phyloP scores from a whole-genome alignment of 345 rosid species.

The Lepidium sativum region DNA sequence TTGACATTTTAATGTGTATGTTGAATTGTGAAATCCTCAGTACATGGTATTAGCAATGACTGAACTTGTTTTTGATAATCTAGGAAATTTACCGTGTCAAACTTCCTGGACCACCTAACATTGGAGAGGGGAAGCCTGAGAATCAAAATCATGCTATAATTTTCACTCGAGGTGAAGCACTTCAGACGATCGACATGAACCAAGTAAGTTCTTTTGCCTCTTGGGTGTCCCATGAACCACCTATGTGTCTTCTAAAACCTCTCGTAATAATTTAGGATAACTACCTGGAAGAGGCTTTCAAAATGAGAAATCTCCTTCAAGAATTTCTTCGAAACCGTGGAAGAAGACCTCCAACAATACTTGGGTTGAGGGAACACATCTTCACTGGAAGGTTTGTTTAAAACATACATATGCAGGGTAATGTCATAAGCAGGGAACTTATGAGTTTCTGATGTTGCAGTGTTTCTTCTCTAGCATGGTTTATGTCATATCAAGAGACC shows the following conservation, averaged over 20 bases:
- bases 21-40: not conserved
- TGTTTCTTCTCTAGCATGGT: conserved; percentile 96
- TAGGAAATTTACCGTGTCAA: conserved; percentile 86
- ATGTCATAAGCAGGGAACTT: not conserved
- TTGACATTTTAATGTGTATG: not conserved
- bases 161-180: conserved; percentile 95
- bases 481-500: conserved; percentile 98
- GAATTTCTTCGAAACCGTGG: conserved; percentile 72
- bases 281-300: conserved; percentile 88
- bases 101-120: conserved; percentile 91
- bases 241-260: conserved; percentile 17
- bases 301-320: conserved; percentile 95
- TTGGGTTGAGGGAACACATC: conserved; percentile 90
- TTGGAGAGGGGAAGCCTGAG: conserved; percentile 98
- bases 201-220: conserved; percentile 43
- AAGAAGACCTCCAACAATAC: conserved; percentile 70
- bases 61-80: not conserved
- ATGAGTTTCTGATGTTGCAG: conserved; percentile 40
- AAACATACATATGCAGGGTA: not conserved
- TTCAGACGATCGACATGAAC: conserved; percentile 96
- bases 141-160: conserved; percentile 90
- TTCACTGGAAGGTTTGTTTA: conserved; percentile 82
- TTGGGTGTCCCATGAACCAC: not conserved
- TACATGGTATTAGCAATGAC: not conserved
- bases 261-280: conserved; percentile 49